Evolutionary conservation across 768 basidiomycete species (phyloP), one percentile per base, ranked within the genome.

Genomic region (Serendipita sp.): DNA sequence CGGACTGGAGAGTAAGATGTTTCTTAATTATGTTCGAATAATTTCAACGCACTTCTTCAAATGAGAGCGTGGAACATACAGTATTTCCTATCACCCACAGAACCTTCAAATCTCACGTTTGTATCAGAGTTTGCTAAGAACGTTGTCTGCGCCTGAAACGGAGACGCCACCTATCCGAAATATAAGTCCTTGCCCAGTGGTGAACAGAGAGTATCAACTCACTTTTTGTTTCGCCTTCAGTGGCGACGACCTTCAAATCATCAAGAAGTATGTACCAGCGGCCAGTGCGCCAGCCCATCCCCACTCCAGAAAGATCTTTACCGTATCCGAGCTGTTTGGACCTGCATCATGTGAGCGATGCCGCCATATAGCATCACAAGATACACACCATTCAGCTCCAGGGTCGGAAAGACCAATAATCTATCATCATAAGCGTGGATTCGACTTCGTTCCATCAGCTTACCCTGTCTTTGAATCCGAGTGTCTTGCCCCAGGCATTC

Each of bases 401-500:
- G 28, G 30, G 35, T 60, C 56, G 8, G 56, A 60, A 36, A 60
- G 56, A 32, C 5, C 28, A 10, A 60, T 8, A 35, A 60, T 60
- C 56, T 60, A 28, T 10, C 7, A 5, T 5, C 1, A 51, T 51
- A 8, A 51, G 48, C 8, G 36, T 11, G 13, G 28, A 10, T 60
- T 30, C 35, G 2, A 10, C n/a, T 2, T 38, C 28, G 36, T 10
- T 32, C 18, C 48, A 32, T 8, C 8, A 34, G 18, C 16, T 34
- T 36, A 60, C 56, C 56, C 35, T 60, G 2, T 60, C 56, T n/a
- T 60, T 60, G 28, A 60, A 60, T 60, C 56, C 56, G 18, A 60
- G 56, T n/a, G 36, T 38, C 30, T 60, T 60, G 10, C 28, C 56
- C 56, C 56, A 60, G n/a, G 56, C 56, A 38, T 35, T 28, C 56